Evolutionary conservation across 495 filamentous ascomycete genomes (phyloP).

Genomic region (Penicillium longicatenatum): DNA sequence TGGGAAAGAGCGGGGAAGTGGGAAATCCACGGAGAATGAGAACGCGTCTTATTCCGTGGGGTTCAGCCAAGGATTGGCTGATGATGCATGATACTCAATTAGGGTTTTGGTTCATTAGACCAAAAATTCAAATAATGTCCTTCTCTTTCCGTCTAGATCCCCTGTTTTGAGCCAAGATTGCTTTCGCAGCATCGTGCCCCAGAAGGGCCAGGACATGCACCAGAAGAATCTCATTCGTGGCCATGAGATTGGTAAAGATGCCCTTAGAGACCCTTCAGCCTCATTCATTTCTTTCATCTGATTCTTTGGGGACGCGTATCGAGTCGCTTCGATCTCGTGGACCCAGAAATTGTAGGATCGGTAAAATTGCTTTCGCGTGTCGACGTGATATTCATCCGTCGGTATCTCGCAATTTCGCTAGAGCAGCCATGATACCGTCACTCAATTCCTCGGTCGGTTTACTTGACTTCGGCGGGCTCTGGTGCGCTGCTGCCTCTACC

Average conservation of each 20-base stretch:
- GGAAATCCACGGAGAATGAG: slow-evolving; percentile 23
- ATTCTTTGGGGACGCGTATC: background rate
- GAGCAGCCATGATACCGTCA: slow-evolving; percentile 30
- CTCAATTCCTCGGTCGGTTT: slow-evolving; percentile 18
- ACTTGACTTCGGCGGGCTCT: background rate
- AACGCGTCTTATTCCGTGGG: too few relatives aligned
- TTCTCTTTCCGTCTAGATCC: background rate
- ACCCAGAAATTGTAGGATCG: background rate
- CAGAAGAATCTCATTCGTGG: background rate
- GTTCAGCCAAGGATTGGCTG: too few relatives aligned
- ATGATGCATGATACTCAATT: too few relatives aligned
- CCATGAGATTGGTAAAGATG: background rate
- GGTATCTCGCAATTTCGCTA: slow-evolving; percentile 27
- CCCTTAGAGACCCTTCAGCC: background rate
- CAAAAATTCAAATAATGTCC: too few relatives aligned
- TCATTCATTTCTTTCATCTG: background rate
- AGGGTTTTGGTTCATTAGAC: too few relatives aligned
- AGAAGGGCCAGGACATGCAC: background rate
- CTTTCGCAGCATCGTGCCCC: background rate
- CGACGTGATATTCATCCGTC: background rate
- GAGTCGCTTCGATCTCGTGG: background rate
- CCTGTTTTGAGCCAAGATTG: background rate
- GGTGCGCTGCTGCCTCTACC: slow-evolving; percentile 3
- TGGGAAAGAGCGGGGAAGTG: slow-evolving; percentile 10
- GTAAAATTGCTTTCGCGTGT: background rate